phyloP scores from a whole-genome alignment of 352 stramenopile genomes.

The Labyrinthula sp. region DNA sequence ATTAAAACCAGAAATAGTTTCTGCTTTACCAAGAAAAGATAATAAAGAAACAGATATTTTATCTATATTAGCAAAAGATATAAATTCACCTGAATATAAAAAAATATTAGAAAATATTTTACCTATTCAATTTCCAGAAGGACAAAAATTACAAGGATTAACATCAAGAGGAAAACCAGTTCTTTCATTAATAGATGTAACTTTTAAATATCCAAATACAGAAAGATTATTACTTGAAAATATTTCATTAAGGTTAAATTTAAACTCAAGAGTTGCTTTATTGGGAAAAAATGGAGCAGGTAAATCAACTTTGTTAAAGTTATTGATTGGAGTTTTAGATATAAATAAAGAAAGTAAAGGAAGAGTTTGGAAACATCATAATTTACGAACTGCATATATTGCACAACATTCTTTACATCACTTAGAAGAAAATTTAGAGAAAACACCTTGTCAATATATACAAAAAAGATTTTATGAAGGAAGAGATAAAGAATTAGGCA shows the following conservation, averaged over 20 bases:
- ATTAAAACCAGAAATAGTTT: constrained; percentile 66
- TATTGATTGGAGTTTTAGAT: constrained; percentile 41
- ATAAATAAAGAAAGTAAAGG: constrained; percentile 34
- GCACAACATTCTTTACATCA: constrained; percentile 79
- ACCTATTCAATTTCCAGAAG: constrained; percentile 23
- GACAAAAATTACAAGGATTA: constrained; percentile 15
- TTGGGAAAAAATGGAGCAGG: constrained; percentile 17
- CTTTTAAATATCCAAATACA: constrained; percentile 30
- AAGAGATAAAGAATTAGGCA: constrained; percentile 50
- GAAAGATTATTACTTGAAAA: constrained; percentile 60
- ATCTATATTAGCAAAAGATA: constrained; percentile 25
- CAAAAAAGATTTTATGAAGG: constrained; percentile 81
- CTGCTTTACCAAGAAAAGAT: constrained; percentile 31
- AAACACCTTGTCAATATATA: constrained; percentile 82
- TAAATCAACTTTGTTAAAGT: constrained; percentile 5
- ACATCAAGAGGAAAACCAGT: constrained; percentile 28
- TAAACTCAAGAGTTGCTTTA: constrained; percentile 56
- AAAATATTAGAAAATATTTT: constrained; percentile 30
- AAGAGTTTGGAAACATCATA: constrained; percentile 33
- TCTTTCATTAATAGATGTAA: constrained; percentile 30
- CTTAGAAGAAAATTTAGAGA: constrained; percentile 83
- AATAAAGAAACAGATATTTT: too few relatives aligned
- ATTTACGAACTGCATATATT: constrained; percentile 34
- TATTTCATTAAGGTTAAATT: constrained; percentile 71
- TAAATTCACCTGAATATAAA: constrained; percentile 14